A percentile compares a stretch with the other conserved stretches of the same genome.
Conservation (phyloP, 192 early-diverging fungal species). For the Glomus cerebriforme region DNA sequence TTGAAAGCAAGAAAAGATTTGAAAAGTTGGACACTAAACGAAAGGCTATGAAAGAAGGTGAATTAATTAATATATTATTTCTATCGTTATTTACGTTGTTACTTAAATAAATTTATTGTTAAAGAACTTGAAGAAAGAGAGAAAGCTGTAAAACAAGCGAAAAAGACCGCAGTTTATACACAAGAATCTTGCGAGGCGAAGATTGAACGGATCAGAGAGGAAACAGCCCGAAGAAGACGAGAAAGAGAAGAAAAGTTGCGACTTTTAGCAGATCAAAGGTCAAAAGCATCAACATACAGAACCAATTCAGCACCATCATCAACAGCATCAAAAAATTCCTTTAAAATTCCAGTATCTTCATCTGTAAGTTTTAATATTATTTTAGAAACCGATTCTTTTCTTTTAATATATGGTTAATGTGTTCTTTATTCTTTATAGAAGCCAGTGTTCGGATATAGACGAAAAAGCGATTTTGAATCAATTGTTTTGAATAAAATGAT, state of each 20-base stretch:
- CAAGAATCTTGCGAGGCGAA: slow-evolving; percentile 41
- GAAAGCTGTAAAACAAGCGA: slow-evolving; percentile 38
- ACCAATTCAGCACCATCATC: background rate
- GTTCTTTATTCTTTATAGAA: background rate
- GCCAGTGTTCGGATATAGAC: background rate
- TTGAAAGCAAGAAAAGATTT: slow-evolving; percentile 41
- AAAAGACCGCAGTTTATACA: slow-evolving; percentile 29
- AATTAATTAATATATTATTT: background rate
- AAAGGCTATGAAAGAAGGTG: slow-evolving; percentile 38
- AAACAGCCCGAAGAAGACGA: slow-evolving; percentile 35
- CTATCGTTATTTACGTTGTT: background rate
- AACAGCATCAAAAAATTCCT: background rate
- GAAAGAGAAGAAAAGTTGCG: slow-evolving; percentile 33
- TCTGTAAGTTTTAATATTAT: background rate
- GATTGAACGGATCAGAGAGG: slow-evolving; percentile 41
- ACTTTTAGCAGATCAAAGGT: background rate
- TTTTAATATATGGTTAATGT: background rate
- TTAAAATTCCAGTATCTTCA: background rate
- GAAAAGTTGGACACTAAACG: slow-evolving; percentile 46
- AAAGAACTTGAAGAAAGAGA: slow-evolving; percentile 44
- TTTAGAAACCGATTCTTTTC: too few species aligned
- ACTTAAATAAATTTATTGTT: background rate
- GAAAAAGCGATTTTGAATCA: background rate
- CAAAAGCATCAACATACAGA: background rate
- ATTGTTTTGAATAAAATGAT: slow-evolving; percentile 8